Percentiles rank a stretch among this genome's conserved stretches.
Conservation (phyloP, 139 green algal genomes). For the Zygnema cylindricum region DNA sequence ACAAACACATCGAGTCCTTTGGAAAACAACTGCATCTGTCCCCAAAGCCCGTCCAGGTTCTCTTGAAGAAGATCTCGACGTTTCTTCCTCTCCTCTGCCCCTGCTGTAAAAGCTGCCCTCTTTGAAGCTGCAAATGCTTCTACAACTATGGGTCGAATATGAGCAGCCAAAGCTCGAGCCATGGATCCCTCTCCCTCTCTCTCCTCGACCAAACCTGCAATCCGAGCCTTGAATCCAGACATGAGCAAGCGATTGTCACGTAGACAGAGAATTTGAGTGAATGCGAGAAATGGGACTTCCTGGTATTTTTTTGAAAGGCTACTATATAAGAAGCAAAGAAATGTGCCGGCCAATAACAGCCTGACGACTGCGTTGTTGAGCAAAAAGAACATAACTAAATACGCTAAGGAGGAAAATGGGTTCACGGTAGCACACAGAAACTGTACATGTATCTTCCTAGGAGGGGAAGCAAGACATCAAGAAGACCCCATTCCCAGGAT, state of each 20-base stretch:
- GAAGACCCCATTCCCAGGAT: no score
- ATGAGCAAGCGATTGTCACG: not conserved
- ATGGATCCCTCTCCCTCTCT: constrained; percentile 13
- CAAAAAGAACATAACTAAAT: no score
- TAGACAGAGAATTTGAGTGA: not conserved
- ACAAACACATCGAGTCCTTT: constrained; percentile 69
- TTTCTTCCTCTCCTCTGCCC: constrained; percentile 73
- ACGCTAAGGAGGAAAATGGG: no score
- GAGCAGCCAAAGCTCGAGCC: constrained; percentile 58
- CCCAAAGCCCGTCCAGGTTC: constrained; percentile 61
- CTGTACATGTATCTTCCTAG: no score
- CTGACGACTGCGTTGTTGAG: not conserved
- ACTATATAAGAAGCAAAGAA: no score
- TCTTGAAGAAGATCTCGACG: constrained; percentile 68
- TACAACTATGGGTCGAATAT: constrained; percentile 70
- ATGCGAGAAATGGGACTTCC: no score
- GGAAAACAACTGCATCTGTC: constrained; percentile 72
- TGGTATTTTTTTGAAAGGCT: no score
- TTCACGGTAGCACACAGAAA: no score
- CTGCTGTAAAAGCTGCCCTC: constrained; percentile 73
- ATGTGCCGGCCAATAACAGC: not conserved
- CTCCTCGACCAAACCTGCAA: constrained; percentile 3
- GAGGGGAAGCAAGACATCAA: no score
- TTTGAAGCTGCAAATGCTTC: constrained; percentile 72
- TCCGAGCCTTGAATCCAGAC: not conserved